Conservation (phyloP, 768 basidiomycete species). For the Kwoniella dejecticola region DNA sequence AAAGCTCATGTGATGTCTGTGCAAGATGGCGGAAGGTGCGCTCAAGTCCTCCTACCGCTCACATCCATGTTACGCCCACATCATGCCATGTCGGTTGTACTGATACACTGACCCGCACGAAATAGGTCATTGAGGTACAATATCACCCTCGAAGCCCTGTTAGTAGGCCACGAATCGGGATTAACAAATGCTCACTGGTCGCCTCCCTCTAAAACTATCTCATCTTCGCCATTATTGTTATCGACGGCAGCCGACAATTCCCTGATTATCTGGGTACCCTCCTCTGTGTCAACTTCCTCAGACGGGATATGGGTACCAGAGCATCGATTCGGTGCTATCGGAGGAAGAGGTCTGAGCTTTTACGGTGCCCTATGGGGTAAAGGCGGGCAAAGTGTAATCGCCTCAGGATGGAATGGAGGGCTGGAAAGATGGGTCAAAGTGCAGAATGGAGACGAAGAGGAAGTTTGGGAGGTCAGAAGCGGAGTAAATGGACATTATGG, state of each 20-base stretch:
- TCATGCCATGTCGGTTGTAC: too few species aligned
- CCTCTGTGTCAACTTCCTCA: slow-evolving; percentile 54
- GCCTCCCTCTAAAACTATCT: slow-evolving; percentile 51
- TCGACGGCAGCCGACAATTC: slow-evolving; percentile 95
- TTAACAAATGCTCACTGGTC: slow-evolving; percentile 88
- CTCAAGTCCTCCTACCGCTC: slow-evolving; percentile 14
- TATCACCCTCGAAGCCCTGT: slow-evolving; percentile 87
- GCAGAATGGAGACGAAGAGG: slow-evolving; percentile 51
- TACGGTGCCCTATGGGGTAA: slow-evolving; percentile 82
- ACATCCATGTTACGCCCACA: too few species aligned
- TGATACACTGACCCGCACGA: slow-evolving; percentile 14
- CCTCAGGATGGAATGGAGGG: slow-evolving; percentile 92
- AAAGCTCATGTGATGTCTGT: slow-evolving; percentile 79
- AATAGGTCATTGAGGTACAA: slow-evolving; percentile 62
- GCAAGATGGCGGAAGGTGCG: slow-evolving; percentile 55
- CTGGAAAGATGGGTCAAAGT: slow-evolving; percentile 77
- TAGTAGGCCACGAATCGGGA: slow-evolving; percentile 94
- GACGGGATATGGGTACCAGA: slow-evolving; percentile 79
- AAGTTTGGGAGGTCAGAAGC: slow-evolving; percentile 70
- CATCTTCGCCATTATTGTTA: slow-evolving; percentile 62
- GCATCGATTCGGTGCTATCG: slow-evolving; percentile 91
- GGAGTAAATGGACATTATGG: slow-evolving; percentile 84
- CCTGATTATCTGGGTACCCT: slow-evolving; percentile 89
- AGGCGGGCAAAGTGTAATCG: slow-evolving; percentile 67
- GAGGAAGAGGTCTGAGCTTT: slow-evolving; percentile 84